These are phyloP conservation scores for Acacia concinna DNA, from an alignment of 331 rosid species.

Conservation along the genomic window DNA sequence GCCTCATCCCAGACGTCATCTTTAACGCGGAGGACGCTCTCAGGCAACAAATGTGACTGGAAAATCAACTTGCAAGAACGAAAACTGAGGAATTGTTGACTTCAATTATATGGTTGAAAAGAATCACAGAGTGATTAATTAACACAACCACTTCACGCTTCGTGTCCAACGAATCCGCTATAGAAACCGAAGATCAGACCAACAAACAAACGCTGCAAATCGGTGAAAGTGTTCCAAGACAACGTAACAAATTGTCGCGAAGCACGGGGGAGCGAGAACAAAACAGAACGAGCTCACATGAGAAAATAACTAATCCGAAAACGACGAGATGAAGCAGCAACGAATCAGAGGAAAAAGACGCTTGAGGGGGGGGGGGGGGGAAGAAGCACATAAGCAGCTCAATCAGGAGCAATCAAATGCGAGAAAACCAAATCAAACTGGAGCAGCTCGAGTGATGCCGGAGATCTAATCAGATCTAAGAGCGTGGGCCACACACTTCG, in stretches of 20 bases:
- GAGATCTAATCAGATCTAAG: slow-evolving; percentile 43
- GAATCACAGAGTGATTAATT: neutral
- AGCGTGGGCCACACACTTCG: neutral
- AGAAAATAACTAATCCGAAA: neutral
- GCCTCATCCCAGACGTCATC: slow-evolving; percentile 80
- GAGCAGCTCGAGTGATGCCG: neutral
- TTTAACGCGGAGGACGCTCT: neutral
- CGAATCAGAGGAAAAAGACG: slow-evolving; percentile 10
- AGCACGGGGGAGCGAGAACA: neutral
- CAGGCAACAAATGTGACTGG: slow-evolving; percentile 1
- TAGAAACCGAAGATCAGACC: neutral
- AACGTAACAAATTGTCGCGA: neutral
- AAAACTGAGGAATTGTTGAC: neutral
- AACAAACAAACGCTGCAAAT: neutral
- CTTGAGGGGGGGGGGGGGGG: neutral
- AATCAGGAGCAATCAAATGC: neutral
- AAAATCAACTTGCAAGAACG: neutral
- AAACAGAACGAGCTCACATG: neutral
- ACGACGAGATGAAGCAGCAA: neutral
- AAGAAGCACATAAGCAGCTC: neutral
- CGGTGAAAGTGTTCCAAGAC: neutral
- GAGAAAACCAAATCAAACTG: neutral
- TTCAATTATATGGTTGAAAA: neutral
- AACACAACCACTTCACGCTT: neutral
- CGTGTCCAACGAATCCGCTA: neutral